Evolutionary conservation across 805 yeast species (phyloP), one percentile per base, ranked within the genome.

Genomic region (Cyberlindnera meyerae): DNA sequence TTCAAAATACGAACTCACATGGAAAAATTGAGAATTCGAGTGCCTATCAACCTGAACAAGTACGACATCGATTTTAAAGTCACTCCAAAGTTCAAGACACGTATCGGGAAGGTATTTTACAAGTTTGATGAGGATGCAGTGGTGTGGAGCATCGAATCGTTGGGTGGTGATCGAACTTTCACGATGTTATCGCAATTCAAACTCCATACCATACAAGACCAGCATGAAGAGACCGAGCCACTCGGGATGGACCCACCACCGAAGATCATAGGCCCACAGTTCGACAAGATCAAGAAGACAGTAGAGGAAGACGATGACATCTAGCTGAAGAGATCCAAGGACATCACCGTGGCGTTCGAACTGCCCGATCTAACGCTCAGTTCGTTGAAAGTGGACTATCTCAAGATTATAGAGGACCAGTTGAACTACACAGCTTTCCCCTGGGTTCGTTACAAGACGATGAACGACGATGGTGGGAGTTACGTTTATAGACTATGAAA

Each of bases 401-500:
- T 83, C 34, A 76, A 79, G 44, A 80, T 83, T 12, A 73, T 72
- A 17, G 94, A 83, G 49, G 36, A 42, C 6, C 70, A 67, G 34
- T 55, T 82, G 51, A 65, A 71, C 35, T 79, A 79, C 47, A 76
- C 83, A 6, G 73, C 84, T 28, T 82, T 83, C 52, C 89, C 93
- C 0, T 83, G 94, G 94, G 81, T 83, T 1, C 66, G 82, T 36
- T 81, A 82, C 50, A 60, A 70, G 40, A 71, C 73, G 5, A 44
- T 57, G 16, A 50, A 43, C 25, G 72, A 65, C 46, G 67, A 62
- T 20, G 22, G 22, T 9, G 22, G 22, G 9, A 20, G 9, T 37
- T 54, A 51, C 38, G 43, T 54, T 17, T 54, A 51, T 43, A 54
- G 58, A 50, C 24, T 45, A 35, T 35, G 37, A 38, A n/a, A n/a